These are phyloP conservation scores for Cladosporium sp. DNA, from an alignment of 2,329 filamentous ascomycete species.

Conservation along the genomic window DNA sequence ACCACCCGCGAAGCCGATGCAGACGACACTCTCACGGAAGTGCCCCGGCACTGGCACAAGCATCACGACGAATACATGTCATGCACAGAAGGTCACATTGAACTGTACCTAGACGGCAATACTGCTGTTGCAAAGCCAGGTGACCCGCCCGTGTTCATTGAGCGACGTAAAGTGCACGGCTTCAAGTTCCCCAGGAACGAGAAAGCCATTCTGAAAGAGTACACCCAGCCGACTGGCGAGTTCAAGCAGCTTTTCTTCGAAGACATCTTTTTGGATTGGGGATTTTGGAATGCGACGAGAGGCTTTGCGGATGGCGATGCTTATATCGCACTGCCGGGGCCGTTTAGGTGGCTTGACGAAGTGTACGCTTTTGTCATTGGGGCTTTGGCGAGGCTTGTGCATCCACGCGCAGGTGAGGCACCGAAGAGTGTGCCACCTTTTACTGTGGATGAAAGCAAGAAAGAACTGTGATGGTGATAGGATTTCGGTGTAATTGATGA, in stretches of 20 bases:
- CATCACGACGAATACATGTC: slow-evolving; percentile 25
- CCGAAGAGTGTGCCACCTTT: slow-evolving; percentile 1
- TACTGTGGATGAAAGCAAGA: neutral
- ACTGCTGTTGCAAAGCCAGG: slow-evolving; percentile 10
- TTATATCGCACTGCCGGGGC: slow-evolving; percentile 24
- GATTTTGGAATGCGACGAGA: slow-evolving; percentile 21
- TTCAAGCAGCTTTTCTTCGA: slow-evolving; percentile 27
- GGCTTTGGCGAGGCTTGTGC: slow-evolving; percentile 4
- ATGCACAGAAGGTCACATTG: slow-evolving; percentile 22
- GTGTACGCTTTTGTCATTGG: slow-evolving; percentile 21
- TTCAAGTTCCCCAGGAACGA: slow-evolving; percentile 24
- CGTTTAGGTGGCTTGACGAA: slow-evolving; percentile 23
- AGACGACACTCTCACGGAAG: slow-evolving; percentile 21
- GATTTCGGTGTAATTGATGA: neutral
- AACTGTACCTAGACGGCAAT: slow-evolving; percentile 23
- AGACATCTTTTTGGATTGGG: slow-evolving; percentile 20
- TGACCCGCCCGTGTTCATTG: slow-evolving; percentile 21
- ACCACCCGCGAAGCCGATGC: slow-evolving; percentile 21
- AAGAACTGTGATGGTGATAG: slow-evolving; percentile 7
- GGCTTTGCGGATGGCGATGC: slow-evolving; percentile 26
- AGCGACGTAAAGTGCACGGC: slow-evolving; percentile 22
- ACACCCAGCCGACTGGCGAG: slow-evolving; percentile 23
- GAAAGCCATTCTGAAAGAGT: slow-evolving; percentile 22
- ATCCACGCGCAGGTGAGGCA: neutral
- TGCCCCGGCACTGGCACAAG: slow-evolving; percentile 27